Conservation (phyloP, 2,329 filamentous ascomycete genomes). For the Ophiostoma sp. region DNA sequence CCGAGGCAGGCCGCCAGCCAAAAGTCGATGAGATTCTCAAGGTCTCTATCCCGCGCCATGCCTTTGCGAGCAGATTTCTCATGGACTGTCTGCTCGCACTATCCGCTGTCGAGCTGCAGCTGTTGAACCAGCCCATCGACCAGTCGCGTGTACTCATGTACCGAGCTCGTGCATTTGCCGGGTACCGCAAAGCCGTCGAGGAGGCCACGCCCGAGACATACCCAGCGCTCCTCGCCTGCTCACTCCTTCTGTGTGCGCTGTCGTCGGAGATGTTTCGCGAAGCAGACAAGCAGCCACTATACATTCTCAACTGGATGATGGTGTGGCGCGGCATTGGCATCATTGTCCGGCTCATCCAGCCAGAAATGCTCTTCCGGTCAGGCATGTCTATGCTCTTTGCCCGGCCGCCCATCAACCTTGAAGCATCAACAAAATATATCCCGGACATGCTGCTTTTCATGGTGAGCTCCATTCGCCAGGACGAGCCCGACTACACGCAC, state of each 20-base stretch:
- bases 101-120: constrained; percentile 51
- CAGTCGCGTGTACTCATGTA: constrained; percentile 45
- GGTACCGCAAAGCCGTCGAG: constrained; percentile 55
- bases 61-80: constrained; percentile 54
- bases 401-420: constrained; percentile 51
- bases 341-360: constrained; percentile 46
- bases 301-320: constrained; percentile 57
- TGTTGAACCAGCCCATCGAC: constrained; percentile 41
- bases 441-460: constrained; percentile 53
- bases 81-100: constrained; percentile 57
- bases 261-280: constrained; percentile 54
- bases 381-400: constrained; percentile 52
- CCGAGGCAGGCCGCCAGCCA: constrained; percentile 40
- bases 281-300: constrained; percentile 46
- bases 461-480: constrained; percentile 46
- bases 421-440: constrained; percentile 43
- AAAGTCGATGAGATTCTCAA: constrained; percentile 47
- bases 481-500: constrained; percentile 45
- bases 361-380: constrained; percentile 39
- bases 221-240: constrained; percentile 53
- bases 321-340: constrained; percentile 56
- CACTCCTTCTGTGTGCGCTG: constrained; percentile 53
- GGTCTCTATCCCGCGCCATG: constrained; percentile 50
- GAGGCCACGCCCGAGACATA: constrained; percentile 47
- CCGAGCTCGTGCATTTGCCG: constrained; percentile 51